Percentiles rank a stretch among this genome's conserved stretches.
phyloP scores from a whole-genome alignment of 345 rosid genomes.

The Streptanthus diversifolius region DNA sequence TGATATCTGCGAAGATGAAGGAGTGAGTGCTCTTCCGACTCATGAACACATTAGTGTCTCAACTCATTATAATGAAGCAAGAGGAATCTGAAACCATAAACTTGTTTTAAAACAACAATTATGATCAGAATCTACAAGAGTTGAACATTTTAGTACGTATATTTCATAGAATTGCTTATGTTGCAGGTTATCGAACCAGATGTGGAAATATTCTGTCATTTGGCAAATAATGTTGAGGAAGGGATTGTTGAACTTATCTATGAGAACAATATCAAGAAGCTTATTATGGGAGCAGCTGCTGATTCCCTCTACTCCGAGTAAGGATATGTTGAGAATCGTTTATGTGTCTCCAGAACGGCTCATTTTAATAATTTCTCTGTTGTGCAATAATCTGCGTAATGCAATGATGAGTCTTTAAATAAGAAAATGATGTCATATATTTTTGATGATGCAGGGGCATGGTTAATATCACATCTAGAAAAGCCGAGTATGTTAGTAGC shows the following conservation, averaged over 20 bases:
- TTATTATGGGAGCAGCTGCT: slow-evolving; percentile 71
- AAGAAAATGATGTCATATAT: not conserved
- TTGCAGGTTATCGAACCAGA: slow-evolving; percentile 43
- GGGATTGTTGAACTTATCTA: slow-evolving; percentile 63
- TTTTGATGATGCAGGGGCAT: slow-evolving; percentile 49
- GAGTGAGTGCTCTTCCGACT: slow-evolving; percentile 25
- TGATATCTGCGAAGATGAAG: slow-evolving; percentile 27
- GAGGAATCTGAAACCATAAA: not conserved
- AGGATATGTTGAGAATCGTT: not conserved
- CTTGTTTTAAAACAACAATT: not conserved
- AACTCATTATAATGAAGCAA: not conserved
- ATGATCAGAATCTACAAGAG: not conserved
- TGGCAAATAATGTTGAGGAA: slow-evolving; percentile 43
- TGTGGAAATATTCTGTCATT: slow-evolving; percentile 33
- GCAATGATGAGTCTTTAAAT: not conserved
- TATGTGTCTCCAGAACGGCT: not conserved
- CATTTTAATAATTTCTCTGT: not conserved
- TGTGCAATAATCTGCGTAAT: not conserved
- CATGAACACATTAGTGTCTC: not conserved
- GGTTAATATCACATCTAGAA: slow-evolving; percentile 46
- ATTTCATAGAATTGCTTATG: not conserved
- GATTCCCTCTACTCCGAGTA: slow-evolving; percentile 51
- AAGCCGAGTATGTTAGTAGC: slow-evolving; percentile 48
- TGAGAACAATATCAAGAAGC: slow-evolving; percentile 47
- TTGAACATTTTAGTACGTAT: not conserved